Evolutionary conservation across 768 basidiomycete species (phyloP).

Genomic region (Brasilioporus rufonigricans): DNA sequence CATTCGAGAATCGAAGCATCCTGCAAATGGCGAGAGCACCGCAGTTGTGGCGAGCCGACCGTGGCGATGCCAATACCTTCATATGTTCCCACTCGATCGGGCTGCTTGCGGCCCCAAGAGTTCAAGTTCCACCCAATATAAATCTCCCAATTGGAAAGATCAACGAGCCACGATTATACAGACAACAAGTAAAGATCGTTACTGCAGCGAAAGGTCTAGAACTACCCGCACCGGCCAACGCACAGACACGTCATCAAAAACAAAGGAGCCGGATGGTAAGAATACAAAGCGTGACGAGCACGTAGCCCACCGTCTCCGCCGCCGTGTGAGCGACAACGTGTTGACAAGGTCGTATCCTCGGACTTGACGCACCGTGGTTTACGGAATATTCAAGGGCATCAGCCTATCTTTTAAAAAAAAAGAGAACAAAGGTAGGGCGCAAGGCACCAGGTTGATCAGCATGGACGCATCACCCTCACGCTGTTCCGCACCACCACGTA

Average conservation of each 20-base stretch:
- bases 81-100: background rate
- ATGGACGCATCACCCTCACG: background rate
- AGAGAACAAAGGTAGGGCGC: too few relatives aligned
- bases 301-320: constrained; percentile 10
- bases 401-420: background rate
- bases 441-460: background rate
- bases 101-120: background rate
- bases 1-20: background rate
- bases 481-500: background rate
- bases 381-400: background rate
- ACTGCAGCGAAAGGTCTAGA: background rate
- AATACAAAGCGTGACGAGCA: constrained; percentile 14
- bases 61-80: background rate
- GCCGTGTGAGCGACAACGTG: constrained; percentile 8
- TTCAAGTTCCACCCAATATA: background rate
- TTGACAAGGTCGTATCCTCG: background rate
- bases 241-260: background rate
- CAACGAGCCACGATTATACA: background rate
- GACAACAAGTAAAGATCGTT: background rate
- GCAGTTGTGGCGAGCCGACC: background rate
- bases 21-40: too few relatives aligned
- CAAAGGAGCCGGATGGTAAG: constrained; percentile 20
- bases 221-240: background rate
- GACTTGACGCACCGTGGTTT: background rate
- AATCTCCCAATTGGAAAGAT: background rate